Evolutionary conservation across 2,329 filamentous ascomycete genomes (phyloP), one percentile per base, ranked within the genome.

Genomic region (Magnaporthiopsis poae): DNA sequence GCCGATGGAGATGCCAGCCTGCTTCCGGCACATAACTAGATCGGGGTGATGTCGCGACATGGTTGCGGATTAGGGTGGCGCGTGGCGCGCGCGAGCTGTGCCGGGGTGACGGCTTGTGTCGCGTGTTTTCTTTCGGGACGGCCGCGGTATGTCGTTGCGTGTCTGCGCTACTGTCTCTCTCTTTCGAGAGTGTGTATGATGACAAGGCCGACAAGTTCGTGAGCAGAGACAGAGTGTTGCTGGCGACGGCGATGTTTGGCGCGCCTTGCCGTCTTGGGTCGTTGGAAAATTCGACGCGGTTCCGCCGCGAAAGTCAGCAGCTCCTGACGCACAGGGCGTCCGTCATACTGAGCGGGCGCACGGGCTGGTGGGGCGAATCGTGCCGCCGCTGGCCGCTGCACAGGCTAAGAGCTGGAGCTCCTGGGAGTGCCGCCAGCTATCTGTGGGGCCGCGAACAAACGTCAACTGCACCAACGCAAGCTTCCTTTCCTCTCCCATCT

Each of bases 1-100:
- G 77, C 95, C 95, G 85, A 99, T 96, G 74, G 93, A 91, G 77
- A 98, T 97, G 80, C 95, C 95, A 68, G 94, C 84, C 78, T 96
- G 94, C 82, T 99, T 99, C 82, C 94, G 93, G 86, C 95, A 99
- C 94, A 98, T 98, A 74, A 99, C 95, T 72, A 99, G 89, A 83
- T 99, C 95, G 79, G 93, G 93, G 78, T 97, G 92, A 85, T 96
- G 92, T 81, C 92, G 91, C 75, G 92, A 96, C 92, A 96, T 96
- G 59, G 33, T 12, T 35, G 60, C 46, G 18, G 46, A 18, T 31
- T 12, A 61, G 25, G n/a, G 21, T 7, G 46, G 39, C 46, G 18
- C 46, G 46, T 52, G 46, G 46, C 46, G 46, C 46, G 21, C 7
- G 46, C 46, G 46, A 8, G 46, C 46, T 9, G 35, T 8, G 8